Conservation (phyloP, 2,329 filamentous ascomycete genomes). For the Leptographium lundbergii region DNA sequence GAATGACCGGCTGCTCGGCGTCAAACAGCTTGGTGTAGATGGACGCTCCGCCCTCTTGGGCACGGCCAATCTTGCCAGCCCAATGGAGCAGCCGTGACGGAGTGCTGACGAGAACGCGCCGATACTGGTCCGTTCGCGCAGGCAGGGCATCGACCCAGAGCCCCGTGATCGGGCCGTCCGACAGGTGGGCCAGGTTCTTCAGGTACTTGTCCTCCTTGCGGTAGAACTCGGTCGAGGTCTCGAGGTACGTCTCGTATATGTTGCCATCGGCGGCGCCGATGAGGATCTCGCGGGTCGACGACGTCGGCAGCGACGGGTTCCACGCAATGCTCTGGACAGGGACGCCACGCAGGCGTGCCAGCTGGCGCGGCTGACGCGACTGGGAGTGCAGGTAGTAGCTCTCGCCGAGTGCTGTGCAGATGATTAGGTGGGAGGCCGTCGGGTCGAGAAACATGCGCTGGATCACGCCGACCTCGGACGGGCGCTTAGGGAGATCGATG, state of each 20-base stretch:
- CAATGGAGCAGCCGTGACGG: slow-evolving; percentile 69
- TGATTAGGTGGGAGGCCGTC: slow-evolving; percentile 84
- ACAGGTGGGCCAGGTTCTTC: slow-evolving; percentile 68
- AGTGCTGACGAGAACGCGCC: slow-evolving; percentile 70
- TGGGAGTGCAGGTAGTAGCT: slow-evolving; percentile 98
- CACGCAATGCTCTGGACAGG: slow-evolving; percentile 83
- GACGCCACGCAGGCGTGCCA: slow-evolving; percentile 75
- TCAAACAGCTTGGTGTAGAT: slow-evolving; percentile 86
- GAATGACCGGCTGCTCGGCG: slow-evolving; percentile 62
- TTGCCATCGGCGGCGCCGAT: slow-evolving; percentile 87
- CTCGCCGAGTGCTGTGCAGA: slow-evolving; percentile 83
- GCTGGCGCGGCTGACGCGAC: slow-evolving; percentile 70
- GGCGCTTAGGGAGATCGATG: slow-evolving; percentile 91
- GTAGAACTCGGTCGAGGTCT: slow-evolving; percentile 90
- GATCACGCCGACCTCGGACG: slow-evolving; percentile 83
- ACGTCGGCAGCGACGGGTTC: slow-evolving; percentile 87
- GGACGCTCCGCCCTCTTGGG: slow-evolving; percentile 62
- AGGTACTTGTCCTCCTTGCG: slow-evolving; percentile 88
- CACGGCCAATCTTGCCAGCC: slow-evolving; percentile 60
- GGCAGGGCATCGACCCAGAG: slow-evolving; percentile 68
- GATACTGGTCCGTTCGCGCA: slow-evolving; percentile 48
- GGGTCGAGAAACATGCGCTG: slow-evolving; percentile 95
- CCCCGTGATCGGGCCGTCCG: slow-evolving; percentile 73
- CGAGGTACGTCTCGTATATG: slow-evolving; percentile 90
- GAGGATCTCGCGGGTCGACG: slow-evolving; percentile 87